Conservation (phyloP, 2,329 filamentous ascomycete genomes). For the Nigrospora oryzae region DNA sequence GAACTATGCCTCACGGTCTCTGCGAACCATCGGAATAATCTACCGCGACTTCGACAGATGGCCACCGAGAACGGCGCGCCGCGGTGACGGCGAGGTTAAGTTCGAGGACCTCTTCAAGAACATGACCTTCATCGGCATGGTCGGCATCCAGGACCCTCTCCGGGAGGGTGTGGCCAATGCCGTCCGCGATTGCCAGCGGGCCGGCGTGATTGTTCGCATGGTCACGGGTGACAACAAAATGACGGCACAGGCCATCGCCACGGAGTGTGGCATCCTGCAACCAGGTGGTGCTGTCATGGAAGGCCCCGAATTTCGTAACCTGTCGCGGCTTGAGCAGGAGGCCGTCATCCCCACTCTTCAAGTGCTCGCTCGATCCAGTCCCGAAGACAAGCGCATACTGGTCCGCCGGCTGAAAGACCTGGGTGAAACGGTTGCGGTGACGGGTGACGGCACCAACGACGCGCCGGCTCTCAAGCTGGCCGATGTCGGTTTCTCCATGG, state of each 20-base stretch:
- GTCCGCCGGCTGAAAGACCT: constrained; percentile 64
- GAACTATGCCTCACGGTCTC: constrained; percentile 68
- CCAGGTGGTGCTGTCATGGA: constrained; percentile 65
- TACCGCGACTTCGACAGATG: constrained; percentile 80
- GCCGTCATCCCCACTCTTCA: constrained; percentile 61
- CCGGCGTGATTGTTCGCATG: constrained; percentile 76
- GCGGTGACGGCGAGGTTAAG: constrained; percentile 45
- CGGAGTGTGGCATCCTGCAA: constrained; percentile 68
- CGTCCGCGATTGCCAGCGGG: constrained; percentile 63
- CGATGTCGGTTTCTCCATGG: constrained; percentile 81
- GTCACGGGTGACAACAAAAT: constrained; percentile 77
- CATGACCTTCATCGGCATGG: constrained; percentile 61
- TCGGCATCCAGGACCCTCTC: constrained; percentile 76
- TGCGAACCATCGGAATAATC: constrained; percentile 76
- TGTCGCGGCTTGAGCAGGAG: constrained; percentile 56
- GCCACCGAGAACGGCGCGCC: constrained; percentile 61
- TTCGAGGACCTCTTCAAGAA: constrained; percentile 60
- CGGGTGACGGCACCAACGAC: constrained; percentile 78
- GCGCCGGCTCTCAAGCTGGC: constrained; percentile 73
- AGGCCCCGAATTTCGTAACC: constrained; percentile 68
- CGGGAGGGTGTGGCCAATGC: constrained; percentile 67
- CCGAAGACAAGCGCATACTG: constrained; percentile 68
- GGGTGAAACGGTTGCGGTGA: constrained; percentile 73
- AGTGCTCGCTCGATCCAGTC: constrained; percentile 66
- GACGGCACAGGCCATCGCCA: constrained; percentile 71